Evolutionary conservation across 345 rosid genomes (phyloP), one percentile per base, ranked within the genome.

Genomic region (Clarkia xantiana): DNA sequence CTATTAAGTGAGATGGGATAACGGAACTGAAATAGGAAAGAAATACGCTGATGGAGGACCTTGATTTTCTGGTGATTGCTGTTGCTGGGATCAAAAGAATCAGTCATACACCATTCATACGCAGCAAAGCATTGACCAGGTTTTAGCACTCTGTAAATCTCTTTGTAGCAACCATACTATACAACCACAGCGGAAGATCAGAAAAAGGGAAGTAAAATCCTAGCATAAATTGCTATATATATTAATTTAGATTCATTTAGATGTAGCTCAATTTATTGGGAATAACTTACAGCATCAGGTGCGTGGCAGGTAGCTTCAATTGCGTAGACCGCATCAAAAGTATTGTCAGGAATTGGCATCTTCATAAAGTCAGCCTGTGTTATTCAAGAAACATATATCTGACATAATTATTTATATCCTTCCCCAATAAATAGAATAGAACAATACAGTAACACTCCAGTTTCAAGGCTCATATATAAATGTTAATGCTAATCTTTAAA

Each of bases 251-350:
- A 5, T 3, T 34, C 4, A 13, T 22, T 29, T 29, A 29, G 8
- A 14, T 49, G 6, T 29, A 48, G 15, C 40, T 6, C 36, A 29
- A 29, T 29, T 29, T 16, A 13, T 9, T 20, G 13, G 16, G 20
- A 29, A 9, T 12, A 42, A 66, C 85, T 39, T 84, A 93, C 97
- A 17, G 86, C 95, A 87, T 93, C 95, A 25, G 99, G 99, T 52
- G 97, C 99, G 51, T 93, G 97, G 74, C 99, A 87, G 19, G 97
- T 93, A 58, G 99, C 99, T 76, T 93, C 97, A 36, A 93, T 87
- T 39, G 99, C 99, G 74, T 84, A 93, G 4, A 80, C 76, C 38
- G 95, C 99, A 58, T 93, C 99, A 45, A 76, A 93, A 59, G 63
- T 79, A 62, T 75, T 77, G 43, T 84, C 99, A 49, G 95, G 81